Base-by-base conservation (phyloP, 116 monocot species). In the Papilionanthe hybrid region DNA sequence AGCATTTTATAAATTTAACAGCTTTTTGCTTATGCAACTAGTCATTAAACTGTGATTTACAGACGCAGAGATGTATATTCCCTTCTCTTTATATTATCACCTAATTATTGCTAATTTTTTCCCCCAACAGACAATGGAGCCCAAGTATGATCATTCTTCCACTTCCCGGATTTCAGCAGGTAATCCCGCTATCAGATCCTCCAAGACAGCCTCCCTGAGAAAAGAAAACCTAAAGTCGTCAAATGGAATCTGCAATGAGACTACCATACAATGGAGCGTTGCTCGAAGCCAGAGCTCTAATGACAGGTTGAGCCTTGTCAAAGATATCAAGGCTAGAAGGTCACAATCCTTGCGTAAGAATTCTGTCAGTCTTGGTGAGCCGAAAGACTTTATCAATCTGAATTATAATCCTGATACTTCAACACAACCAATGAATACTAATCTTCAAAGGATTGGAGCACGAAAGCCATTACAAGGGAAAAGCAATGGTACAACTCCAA, bases 191-290 rank as follows among this genome's bases (percentile, higher is more conserved):
- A 47, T 44, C 45, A 68, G 44, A 12, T 18, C 47, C 17, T 47
- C 67, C 23, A 66, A 44, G 7, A 45, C 22, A 0, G 65, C 79
- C 60, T 27, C 13, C 47, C 27, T 2, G 12, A 47, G 68, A 66
- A 79, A 67, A 28, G 79, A 79, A 68, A 67, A 67, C 66, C n/a
- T 47, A 28, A 79, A 79, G 25, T 28, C 79, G 5, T 47, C 67
- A 18, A 29, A 25, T 7, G 28, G 29, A 79, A 43, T 27, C 18
- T 49, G 8, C 20, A 79, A 17, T n/a, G 25, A 1, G 19, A 47
- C 28, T 13, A 9, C 28, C 42, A 3, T 18, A 18, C 28, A 28
- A 7, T 47, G 44, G 67, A 45, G 47, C 9, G 20, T 25, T 47
- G 67, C 28, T 19, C 79, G 67, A 47, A 68, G 79, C 79, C 67